phyloP scores from a whole-genome alignment of 202 grass and related monocot genomes.

The Zoysia matrella region DNA sequence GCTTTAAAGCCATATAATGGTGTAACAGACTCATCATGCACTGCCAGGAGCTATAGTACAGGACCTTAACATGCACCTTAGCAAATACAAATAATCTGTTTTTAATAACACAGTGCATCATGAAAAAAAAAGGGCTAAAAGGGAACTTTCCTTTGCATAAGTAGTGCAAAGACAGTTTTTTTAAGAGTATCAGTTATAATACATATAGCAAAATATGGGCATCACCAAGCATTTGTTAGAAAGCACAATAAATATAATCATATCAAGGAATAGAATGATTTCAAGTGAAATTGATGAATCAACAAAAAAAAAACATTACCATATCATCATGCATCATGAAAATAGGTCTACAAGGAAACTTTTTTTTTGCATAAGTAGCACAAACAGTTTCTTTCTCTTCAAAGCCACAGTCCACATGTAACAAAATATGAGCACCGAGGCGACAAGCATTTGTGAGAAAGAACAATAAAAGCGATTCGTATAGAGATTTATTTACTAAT shows the following conservation, averaged over 20 bases:
- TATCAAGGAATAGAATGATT: neutral
- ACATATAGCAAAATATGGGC: neutral
- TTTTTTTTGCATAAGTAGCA: conserved; percentile 11
- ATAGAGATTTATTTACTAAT: neutral
- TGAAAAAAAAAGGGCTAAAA: conserved; percentile 8
- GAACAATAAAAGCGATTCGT: neutral
- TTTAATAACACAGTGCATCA: conserved; percentile 14
- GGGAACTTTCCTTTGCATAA: neutral
- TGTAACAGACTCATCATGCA: neutral
- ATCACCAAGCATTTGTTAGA: neutral
- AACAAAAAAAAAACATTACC: neutral
- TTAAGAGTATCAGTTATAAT: neutral
- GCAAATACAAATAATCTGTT: neutral
- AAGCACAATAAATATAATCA: neutral
- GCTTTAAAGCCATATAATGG: neutral
- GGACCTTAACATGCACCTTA: neutral
- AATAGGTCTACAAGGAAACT: neutral
- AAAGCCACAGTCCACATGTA: neutral
- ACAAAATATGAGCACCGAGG: neutral
- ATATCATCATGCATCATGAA: neutral
- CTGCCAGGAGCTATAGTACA: neutral
- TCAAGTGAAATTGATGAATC: neutral
- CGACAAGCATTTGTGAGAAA: neutral
- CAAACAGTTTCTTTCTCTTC: neutral
- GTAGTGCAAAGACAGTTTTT: neutral